Evolutionary conservation across 2,329 filamentous ascomycete species (phyloP).

Genomic region (Lachnellula subtilissima): DNA sequence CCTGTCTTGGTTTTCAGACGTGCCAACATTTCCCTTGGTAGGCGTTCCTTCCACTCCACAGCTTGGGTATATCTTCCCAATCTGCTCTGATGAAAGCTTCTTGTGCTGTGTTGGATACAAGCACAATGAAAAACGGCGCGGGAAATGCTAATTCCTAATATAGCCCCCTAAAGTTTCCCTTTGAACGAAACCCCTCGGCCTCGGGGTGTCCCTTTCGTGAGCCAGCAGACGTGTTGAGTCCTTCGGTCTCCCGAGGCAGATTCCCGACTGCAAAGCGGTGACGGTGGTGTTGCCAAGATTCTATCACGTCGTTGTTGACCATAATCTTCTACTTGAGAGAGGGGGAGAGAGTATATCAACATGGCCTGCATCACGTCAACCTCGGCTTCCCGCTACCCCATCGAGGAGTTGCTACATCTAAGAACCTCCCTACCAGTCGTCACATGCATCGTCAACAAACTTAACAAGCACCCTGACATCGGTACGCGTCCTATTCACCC

Average conservation of each 20-base stretch:
- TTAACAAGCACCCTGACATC: conserved; percentile 27
- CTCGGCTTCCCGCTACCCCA: conserved; percentile 13
- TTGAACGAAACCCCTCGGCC: too few species aligned
- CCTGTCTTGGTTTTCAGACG: neutral
- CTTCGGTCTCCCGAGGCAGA: neutral
- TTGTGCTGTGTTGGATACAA: too few species aligned
- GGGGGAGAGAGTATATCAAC: neutral
- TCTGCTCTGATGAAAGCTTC: too few species aligned
- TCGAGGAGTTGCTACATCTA: conserved; percentile 25
- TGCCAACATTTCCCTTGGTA: neutral
- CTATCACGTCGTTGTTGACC: too few species aligned
- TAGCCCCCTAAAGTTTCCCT: neutral
- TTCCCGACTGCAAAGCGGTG: neutral
- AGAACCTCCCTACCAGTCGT: conserved; percentile 22
- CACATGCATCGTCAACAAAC: conserved; percentile 19
- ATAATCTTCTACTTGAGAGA: neutral
- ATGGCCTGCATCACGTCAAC: neutral
- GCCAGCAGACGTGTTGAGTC: too few species aligned
- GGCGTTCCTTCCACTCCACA: neutral
- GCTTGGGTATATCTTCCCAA: too few species aligned
- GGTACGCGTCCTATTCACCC: conserved; percentile 15
- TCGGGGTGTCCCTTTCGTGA: too few species aligned
- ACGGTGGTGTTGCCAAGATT: too few species aligned
- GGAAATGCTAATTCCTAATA: conserved; percentile 1
- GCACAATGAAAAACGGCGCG: too few species aligned